A percentile compares a stretch with the other conserved stretches of the same genome.
These are phyloP conservation scores for Calonectria henricotiae DNA, from an alignment of 2,329 filamentous ascomycete species.

Conservation along the genomic window DNA sequence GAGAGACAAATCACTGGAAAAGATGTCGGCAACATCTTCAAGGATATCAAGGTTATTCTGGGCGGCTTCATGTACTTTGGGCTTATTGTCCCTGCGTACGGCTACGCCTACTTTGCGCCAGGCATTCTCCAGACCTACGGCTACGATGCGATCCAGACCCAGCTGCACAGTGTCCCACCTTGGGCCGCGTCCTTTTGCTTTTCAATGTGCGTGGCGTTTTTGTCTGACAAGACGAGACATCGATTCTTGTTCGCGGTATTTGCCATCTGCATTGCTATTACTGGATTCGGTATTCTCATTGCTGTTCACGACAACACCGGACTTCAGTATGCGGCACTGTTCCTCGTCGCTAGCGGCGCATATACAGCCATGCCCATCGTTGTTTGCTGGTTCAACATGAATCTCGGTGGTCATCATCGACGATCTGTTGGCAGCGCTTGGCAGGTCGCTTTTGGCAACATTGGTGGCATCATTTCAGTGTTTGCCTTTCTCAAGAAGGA, in stretches of 20 bases:
- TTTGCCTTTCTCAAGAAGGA: slow-evolving; percentile 79
- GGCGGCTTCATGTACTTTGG: slow-evolving; percentile 89
- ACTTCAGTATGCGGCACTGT: slow-evolving; percentile 85
- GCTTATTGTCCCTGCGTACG: slow-evolving; percentile 83
- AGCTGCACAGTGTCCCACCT: slow-evolving; percentile 73
- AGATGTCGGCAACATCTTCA: slow-evolving; percentile 77
- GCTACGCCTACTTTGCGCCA: slow-evolving; percentile 85
- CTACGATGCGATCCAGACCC: slow-evolving; percentile 73
- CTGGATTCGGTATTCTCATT: slow-evolving; percentile 84
- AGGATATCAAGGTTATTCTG: slow-evolving; percentile 81
- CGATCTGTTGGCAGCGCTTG: slow-evolving; percentile 81
- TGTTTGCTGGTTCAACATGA: slow-evolving; percentile 89
- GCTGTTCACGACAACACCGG: slow-evolving; percentile 77
- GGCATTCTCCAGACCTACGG: slow-evolving; percentile 80
- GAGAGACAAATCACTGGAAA: slow-evolving; percentile 73
- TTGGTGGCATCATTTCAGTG: slow-evolving; percentile 85
- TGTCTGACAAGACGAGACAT: slow-evolving; percentile 81
- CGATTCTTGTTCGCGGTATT: slow-evolving; percentile 82
- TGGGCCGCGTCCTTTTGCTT: slow-evolving; percentile 83
- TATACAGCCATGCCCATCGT: slow-evolving; percentile 94
- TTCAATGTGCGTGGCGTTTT: slow-evolving; percentile 80
- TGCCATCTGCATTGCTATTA: slow-evolving; percentile 78
- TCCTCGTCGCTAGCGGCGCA: slow-evolving; percentile 84
- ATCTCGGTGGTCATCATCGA: slow-evolving; percentile 81
- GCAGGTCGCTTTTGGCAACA: slow-evolving; percentile 86